Percentiles rank a stretch among this genome's conserved stretches.
phyloP scores from a whole-genome alignment of 108 stramenopile genomes.

The Nitzschia sp. region DNA sequence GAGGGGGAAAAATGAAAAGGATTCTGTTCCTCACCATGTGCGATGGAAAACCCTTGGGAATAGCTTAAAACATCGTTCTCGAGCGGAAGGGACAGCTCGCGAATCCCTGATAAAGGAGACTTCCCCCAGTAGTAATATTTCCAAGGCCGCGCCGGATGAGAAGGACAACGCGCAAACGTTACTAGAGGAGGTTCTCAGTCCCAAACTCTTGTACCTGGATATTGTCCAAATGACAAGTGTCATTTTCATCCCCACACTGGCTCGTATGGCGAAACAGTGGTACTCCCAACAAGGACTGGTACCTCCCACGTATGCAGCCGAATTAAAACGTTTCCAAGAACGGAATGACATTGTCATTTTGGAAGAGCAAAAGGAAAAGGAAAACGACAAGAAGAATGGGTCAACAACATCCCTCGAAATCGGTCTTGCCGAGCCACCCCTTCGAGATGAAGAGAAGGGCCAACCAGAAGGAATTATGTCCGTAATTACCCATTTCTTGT shows the following conservation, averaged over 20 bases:
- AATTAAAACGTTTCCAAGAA: not conserved
- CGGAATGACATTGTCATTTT: not conserved
- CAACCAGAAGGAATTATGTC: not conserved
- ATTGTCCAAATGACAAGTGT: slow-evolving; percentile 35
- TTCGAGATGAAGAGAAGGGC: not conserved
- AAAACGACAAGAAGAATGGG: not conserved
- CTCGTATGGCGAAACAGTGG: slow-evolving; percentile 24
- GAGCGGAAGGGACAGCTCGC: not conserved
- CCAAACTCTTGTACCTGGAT: slow-evolving; percentile 28
- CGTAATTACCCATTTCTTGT: too few relatives aligned
- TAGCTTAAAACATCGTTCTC: not conserved
- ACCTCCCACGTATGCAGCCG: not conserved
- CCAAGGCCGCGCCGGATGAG: not conserved
- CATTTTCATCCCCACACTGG: slow-evolving; percentile 41
- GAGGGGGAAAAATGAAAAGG: not conserved
- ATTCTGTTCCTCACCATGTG: not conserved
- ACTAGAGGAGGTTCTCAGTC: slow-evolving; percentile 7
- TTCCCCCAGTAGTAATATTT: not conserved
- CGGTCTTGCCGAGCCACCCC: too few relatives aligned
- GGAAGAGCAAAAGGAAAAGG: not conserved
- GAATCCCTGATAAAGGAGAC: too few relatives aligned
- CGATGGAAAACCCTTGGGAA: not conserved
- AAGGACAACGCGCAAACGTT: not conserved
- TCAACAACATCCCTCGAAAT: too few relatives aligned
- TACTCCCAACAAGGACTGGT: not conserved